These are phyloP conservation scores for Striga hermonthica DNA, from an alignment of 305 asterid species.

Conservation along the genomic window DNA sequence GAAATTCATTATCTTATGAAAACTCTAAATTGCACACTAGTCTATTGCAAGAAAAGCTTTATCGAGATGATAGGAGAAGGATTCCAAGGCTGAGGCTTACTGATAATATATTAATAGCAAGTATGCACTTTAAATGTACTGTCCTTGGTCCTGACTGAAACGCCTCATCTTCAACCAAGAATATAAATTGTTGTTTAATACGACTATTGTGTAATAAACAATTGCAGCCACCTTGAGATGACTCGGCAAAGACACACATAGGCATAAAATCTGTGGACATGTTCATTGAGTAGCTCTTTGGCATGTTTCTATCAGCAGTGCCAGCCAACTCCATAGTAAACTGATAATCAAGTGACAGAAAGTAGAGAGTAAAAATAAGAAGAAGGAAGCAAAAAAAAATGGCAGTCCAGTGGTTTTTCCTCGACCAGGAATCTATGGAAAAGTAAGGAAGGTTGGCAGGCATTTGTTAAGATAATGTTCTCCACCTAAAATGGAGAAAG, in stretches of 20 bases:
- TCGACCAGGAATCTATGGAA: constrained; percentile 27
- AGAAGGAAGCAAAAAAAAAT: constrained; percentile 15
- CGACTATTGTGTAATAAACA: constrained; percentile 8
- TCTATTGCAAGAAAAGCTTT: not conserved
- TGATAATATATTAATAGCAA: constrained; percentile 1
- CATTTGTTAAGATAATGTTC: constrained; percentile 4
- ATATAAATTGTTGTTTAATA: not conserved
- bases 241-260: constrained; percentile 76
- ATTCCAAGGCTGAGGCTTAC: constrained; percentile 6
- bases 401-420: constrained; percentile 14
- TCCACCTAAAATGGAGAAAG: constrained; percentile 7
- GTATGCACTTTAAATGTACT: not conserved
- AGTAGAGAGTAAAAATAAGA: constrained; percentile 27
- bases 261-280: constrained; percentile 85
- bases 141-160: constrained; percentile 20
- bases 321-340: constrained; percentile 80
- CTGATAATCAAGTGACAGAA: constrained; percentile 44
- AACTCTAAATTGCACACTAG: not conserved
- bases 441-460: constrained; percentile 15
- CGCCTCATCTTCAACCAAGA: not conserved
- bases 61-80: constrained; percentile 16
- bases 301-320: constrained; percentile 52
- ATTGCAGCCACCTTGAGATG: constrained; percentile 57
- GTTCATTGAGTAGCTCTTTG: constrained; percentile 72
- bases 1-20: not conserved